phyloP scores from a whole-genome alignment of 352 stramenopile species.

The Phytophthora podocarpi region DNA sequence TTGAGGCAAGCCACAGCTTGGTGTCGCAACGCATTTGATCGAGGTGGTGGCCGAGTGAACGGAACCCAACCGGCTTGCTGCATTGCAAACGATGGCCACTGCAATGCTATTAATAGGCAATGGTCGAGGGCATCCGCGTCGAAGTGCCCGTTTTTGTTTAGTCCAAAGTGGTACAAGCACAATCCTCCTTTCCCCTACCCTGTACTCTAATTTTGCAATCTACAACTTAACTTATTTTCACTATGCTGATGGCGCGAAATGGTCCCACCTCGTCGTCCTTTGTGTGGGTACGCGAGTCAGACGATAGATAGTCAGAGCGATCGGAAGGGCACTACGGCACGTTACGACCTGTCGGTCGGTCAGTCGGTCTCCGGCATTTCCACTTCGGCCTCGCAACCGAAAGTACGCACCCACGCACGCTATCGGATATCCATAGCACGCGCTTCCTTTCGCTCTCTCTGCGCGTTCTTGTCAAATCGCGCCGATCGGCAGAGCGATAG shows the following conservation, averaged over 20 bases:
- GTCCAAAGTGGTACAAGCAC: conserved; percentile 6
- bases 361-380: conserved; percentile 21
- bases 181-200: not conserved
- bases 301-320: conserved; percentile 14
- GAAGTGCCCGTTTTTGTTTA: no score
- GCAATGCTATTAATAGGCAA: no score
- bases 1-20: conserved; percentile 5
- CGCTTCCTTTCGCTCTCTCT: conserved; percentile 14
- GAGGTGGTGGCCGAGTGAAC: conserved; percentile 1
- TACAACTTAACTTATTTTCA: not conserved
- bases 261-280: conserved; percentile 19
- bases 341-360: not conserved
- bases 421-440: no score
- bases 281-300: conserved; percentile 17
- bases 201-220: conserved; percentile 1
- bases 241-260: conserved; percentile 1
- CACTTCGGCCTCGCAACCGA: conserved; percentile 41
- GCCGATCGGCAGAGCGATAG: conserved; percentile 1
- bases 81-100: conserved; percentile 7
- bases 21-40: conserved; percentile 6
- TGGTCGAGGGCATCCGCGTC: no score
- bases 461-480: conserved; percentile 24
- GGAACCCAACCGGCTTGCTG: not conserved
- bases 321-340: not conserved
- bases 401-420: conserved; percentile 26